Evolutionary conservation across 306 rosid genomes (phyloP).

Genomic region (Inga laurina): DNA sequence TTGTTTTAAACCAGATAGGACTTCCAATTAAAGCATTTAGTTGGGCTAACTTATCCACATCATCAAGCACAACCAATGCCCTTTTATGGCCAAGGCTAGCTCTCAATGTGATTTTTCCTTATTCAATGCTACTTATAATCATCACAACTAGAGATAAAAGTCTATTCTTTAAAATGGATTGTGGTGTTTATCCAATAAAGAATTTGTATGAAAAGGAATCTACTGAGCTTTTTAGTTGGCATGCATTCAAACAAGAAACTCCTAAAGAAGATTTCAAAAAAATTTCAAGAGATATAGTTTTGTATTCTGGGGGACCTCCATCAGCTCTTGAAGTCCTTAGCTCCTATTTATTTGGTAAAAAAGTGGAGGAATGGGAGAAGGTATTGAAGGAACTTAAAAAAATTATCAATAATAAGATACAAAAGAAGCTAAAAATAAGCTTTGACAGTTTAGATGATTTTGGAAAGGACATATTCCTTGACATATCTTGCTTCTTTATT

Average conservation of each 20-base stretch:
- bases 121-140: background rate
- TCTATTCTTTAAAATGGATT: background rate
- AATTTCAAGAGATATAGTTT: background rate
- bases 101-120: too few species aligned
- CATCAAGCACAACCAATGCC: background rate
- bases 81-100: background rate
- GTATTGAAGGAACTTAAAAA: background rate
- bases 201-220: background rate
- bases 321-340: background rate
- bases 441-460: background rate
- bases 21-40: background rate
- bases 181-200: background rate
- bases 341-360: background rate
- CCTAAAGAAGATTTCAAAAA: background rate
- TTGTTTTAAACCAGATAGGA: background rate
- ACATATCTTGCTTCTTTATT: background rate
- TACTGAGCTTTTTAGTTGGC: background rate
- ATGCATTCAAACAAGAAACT: background rate
- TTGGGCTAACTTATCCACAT: background rate
- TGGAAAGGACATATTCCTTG: background rate
- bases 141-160: background rate
- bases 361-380: background rate
- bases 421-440: background rate
- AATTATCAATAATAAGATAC: background rate
- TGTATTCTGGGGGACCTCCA: background rate